Evolutionary conservation across 1,284 basidiomycete genomes (phyloP).

Genomic region (Marasmius fiardii): DNA sequence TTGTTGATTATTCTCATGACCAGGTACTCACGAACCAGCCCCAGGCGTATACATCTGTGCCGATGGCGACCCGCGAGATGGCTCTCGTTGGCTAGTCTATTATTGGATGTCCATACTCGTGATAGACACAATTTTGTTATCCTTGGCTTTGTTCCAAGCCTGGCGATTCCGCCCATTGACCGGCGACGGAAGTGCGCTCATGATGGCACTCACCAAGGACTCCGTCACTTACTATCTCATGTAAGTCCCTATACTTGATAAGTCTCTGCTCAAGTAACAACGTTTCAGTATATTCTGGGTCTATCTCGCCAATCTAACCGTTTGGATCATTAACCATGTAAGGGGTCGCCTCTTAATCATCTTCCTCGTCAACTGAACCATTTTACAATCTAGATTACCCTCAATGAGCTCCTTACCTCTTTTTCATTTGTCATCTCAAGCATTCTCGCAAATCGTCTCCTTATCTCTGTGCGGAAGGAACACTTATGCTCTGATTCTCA

Average conservation of each 20-base stretch:
- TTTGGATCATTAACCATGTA: slow-evolving; percentile 14
- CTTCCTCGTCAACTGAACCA: no score
- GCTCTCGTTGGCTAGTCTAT: slow-evolving; percentile 11
- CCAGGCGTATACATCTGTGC: slow-evolving; percentile 10
- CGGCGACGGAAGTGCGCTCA: not conserved
- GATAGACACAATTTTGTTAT: slow-evolving; percentile 7
- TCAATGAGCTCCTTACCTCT: slow-evolving; percentile 11
- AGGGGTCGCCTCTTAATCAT: not conserved
- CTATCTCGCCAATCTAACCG: slow-evolving; percentile 7
- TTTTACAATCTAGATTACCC: slow-evolving; percentile 7
- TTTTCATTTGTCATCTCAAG: slow-evolving; percentile 11
- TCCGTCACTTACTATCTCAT: slow-evolving; percentile 9
- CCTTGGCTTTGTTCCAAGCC: slow-evolving; percentile 9
- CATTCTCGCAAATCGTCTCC: slow-evolving; percentile 10
- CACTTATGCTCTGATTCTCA: not conserved
- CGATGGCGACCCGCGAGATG: slow-evolving; percentile 12
- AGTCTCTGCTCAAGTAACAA: not conserved
- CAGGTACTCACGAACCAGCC: slow-evolving; percentile 10
- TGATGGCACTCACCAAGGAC: slow-evolving; percentile 7
- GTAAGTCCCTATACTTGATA: not conserved
- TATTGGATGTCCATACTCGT: slow-evolving; percentile 5
- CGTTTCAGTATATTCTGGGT: slow-evolving; percentile 8
- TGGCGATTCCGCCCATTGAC: not conserved
- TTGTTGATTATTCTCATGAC: not conserved
- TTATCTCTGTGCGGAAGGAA: slow-evolving; percentile 6